Base-by-base conservation (phyloP, 768 basidiomycete species). In the Holtermannia corniformis region DNA sequence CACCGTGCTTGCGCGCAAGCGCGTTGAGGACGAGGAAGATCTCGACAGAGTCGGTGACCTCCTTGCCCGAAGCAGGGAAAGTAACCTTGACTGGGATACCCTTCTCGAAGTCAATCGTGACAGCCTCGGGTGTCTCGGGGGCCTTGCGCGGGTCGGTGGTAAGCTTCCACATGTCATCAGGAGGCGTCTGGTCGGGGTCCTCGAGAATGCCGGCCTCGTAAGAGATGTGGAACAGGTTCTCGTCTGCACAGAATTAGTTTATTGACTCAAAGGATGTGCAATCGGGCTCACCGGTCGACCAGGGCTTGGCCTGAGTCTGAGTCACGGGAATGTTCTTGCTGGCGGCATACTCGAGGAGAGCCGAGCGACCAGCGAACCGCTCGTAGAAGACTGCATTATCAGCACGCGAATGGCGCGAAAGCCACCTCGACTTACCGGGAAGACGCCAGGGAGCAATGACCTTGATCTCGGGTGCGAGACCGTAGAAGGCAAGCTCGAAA, bases 151-250 rank as follows among this genome's bases (percentile, higher is more conserved):
- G 85, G 22, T 85, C 80, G 52, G 79, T 77, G 57, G 88, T 96
- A 59, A 97, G 82, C 74, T 96, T 97, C 95, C 95, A 99, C 95
- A 99, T 99, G 78, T 97, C 93, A 12, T 73, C 71, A 16, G 93
- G 93, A 49, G 95, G 95, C 4, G 90, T 96, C 55, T 77, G 83
- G 78, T 93, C 82, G 58, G 95, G 95, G 70, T 97, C 86, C 73
- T 99, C 95, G 59, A 99, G 83, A 72, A 99, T 97, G 43, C 93
- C 95, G 11, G 95, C 93, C 74, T 99, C 95, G 76, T 96, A 99
- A 16, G 95, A 97, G 75, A 97, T 99, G 78, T 99, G 95, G 84
- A 93, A 96, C 45, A 99, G 79, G 77, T 97, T 99, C 76, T 97
- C 95, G 72, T 99, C 93, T 74, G 51, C 2, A 2, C 23, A 3